Evolutionary conservation across 169 alveolate species (phyloP).

Genomic region (Eimeria tenella): DNA sequence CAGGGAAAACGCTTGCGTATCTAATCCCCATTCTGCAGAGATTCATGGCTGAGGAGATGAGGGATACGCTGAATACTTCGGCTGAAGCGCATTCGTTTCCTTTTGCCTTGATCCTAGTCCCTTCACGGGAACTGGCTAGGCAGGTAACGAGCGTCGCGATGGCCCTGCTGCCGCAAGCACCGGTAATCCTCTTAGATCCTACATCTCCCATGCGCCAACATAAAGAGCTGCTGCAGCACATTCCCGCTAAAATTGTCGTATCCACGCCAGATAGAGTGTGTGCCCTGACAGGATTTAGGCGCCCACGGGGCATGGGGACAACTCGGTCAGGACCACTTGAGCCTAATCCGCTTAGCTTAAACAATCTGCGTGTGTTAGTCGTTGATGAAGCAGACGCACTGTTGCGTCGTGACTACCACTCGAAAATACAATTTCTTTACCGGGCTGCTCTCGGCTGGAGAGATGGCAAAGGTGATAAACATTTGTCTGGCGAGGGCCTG

Average conservation of each 20-base stretch:
- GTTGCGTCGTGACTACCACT: conserved; percentile 74
- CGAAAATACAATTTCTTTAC: conserved; percentile 29
- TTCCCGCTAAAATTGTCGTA: neutral
- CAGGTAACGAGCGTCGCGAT: conserved; percentile 57
- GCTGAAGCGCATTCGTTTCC: neutral
- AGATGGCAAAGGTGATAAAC: neutral
- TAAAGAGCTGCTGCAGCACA: conserved; percentile 7
- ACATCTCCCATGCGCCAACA: conserved; percentile 59
- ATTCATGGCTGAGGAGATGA: neutral
- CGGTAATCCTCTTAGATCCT: conserved; percentile 63
- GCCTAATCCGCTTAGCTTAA: conserved; percentile 7
- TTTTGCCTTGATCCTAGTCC: conserved; percentile 45
- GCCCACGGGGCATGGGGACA: neutral
- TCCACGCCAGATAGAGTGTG: conserved; percentile 42
- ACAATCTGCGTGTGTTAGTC: conserved; percentile 26
- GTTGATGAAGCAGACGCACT: conserved; percentile 77
- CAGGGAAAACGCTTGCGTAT: conserved; percentile 96
- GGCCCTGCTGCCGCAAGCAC: conserved; percentile 71
- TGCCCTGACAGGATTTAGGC: conserved; percentile 2
- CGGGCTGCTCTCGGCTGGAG: conserved; percentile 5
- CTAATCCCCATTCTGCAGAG: conserved; percentile 88
- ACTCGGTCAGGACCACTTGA: neutral
- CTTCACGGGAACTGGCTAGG: conserved; percentile 69
- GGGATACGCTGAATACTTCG: neutral
- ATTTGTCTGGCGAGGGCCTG: neutral